Percentiles rank a stretch among this genome's conserved stretches.
Evolutionary conservation across 768 basidiomycete genomes (phyloP).

Genomic region (Calocera cornea): DNA sequence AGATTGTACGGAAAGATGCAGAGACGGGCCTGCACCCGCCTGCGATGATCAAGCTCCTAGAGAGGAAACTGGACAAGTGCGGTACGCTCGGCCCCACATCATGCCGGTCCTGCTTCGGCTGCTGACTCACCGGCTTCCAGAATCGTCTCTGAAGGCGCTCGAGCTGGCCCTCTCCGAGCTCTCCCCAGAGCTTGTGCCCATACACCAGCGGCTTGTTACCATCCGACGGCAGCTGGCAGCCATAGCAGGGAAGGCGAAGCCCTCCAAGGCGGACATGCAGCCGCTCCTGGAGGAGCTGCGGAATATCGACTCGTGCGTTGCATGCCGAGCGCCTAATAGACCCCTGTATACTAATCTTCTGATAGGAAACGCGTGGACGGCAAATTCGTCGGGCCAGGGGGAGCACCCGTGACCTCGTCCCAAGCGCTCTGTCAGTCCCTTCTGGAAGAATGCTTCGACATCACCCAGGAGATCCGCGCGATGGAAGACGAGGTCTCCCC

Average conservation of each 20-base stretch:
- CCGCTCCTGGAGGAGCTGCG: conserved; percentile 83
- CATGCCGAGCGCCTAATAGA: conserved; percentile 16
- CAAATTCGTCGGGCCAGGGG: conserved; percentile 85
- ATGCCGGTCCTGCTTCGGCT: not conserved
- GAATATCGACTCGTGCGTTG: conserved; percentile 84
- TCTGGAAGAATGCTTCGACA: conserved; percentile 93
- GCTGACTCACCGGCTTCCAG: conserved; percentile 27
- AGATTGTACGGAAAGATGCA: conserved; percentile 72
- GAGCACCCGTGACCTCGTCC: conserved; percentile 68
- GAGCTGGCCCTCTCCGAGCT: conserved; percentile 76
- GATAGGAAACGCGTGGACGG: conserved; percentile 82
- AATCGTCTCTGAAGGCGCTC: conserved; percentile 61
- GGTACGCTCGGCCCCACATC: conserved; percentile 40
- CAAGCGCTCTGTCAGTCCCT: conserved; percentile 85
- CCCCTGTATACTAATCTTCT: not conserved
- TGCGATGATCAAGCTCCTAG: conserved; percentile 76
- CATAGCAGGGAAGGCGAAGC: conserved; percentile 74
- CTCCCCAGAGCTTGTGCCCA: conserved; percentile 76
- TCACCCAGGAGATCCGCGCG: conserved; percentile 87
- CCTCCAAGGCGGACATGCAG: conserved; percentile 76
- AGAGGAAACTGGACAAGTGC: conserved; percentile 81
- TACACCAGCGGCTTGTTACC: conserved; percentile 78
- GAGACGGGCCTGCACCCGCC: conserved; percentile 71
- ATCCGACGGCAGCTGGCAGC: conserved; percentile 80
- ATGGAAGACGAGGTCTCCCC: conserved; percentile 78